A percentile compares a stretch with the other conserved stretches of the same genome.
These are phyloP conservation scores for Calonectria hongkongensis DNA, from an alignment of 2,329 filamentous ascomycete genomes.

Conservation along the genomic window DNA sequence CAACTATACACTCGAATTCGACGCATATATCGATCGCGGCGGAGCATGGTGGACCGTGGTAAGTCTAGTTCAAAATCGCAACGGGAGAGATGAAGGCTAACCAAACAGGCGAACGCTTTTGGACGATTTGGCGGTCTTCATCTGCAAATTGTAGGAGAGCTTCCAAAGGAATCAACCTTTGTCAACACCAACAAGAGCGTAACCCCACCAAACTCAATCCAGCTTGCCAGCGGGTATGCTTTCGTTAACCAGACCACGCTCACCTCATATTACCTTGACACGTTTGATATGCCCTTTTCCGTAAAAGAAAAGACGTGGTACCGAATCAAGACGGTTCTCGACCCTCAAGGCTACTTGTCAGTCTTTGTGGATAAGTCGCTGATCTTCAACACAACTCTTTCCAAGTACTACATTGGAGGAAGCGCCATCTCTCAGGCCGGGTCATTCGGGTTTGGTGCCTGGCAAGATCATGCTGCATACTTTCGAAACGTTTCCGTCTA, in stretches of 20 bases:
- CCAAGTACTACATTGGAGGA: slow-evolving; percentile 18
- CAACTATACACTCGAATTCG: slow-evolving; percentile 20
- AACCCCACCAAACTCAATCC: slow-evolving; percentile 16
- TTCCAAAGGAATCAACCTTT: slow-evolving; percentile 14
- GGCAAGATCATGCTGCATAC: slow-evolving; percentile 30
- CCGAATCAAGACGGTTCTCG: slow-evolving; percentile 24
- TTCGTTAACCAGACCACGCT: slow-evolving; percentile 32
- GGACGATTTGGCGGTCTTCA: slow-evolving; percentile 26
- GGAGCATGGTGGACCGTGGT: slow-evolving; percentile 21
- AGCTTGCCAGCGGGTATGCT: slow-evolving; percentile 18
- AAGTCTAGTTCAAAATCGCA: background rate
- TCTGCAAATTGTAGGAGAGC: slow-evolving; percentile 26
- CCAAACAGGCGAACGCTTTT: slow-evolving; percentile 13
- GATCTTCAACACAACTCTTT: slow-evolving; percentile 16
- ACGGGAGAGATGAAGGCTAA: background rate
- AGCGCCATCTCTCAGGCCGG: slow-evolving; percentile 4
- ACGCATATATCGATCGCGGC: slow-evolving; percentile 8
- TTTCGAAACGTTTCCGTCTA: slow-evolving; percentile 19
- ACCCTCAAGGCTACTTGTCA: slow-evolving; percentile 8
- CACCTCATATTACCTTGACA: slow-evolving; percentile 19
- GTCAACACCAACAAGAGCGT: slow-evolving; percentile 24
- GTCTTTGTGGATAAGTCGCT: slow-evolving; percentile 10
- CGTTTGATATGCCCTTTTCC: slow-evolving; percentile 20
- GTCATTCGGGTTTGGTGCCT: slow-evolving; percentile 28
- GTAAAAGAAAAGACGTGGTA: slow-evolving; percentile 31